Base-by-base conservation (phyloP, 2,329 filamentous ascomycete genomes). In the Rutstroemia sp. region DNA sequence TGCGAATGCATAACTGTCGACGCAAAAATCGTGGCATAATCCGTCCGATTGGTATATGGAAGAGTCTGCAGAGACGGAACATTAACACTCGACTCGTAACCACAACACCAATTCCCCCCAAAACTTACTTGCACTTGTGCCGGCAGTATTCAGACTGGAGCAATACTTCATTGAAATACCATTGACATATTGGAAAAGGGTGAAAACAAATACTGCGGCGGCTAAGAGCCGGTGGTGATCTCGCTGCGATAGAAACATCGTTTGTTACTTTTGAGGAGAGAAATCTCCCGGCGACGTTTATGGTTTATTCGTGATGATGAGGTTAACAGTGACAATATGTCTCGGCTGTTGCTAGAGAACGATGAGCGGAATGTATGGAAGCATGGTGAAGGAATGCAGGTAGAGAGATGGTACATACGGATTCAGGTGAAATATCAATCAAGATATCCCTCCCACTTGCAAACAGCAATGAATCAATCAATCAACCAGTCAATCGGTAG, bases 11-110 rank as follows among this genome's bases (percentile, higher is more conserved):
- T 77, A 87, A 16, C 75, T 37, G 19, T 67, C 65, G 25, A 71
- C 64, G 71, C 88, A 92, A 49, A 77, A 77, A 49, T 80, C 73
- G 50, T 75, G 72, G 68, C 88, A 92, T 12, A 83, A 77, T 30
- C 87, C 87, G 63, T 89, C 83, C 19, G 86, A 87, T 69, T 90
- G 86, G 59, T 72, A 86, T 61, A 77, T 78, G 59, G 76, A 79
- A 34, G 69, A 66, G 61, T 81, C 82, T 85, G 34, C 9, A 58
- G 14, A n/a, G 51, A 59, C 53, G 59, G 57, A 21, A 41, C 18
- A 52, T 58, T 39, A 58, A 21, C 7, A 46, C 21, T 23, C 21
- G 12, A 25, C n/a, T 14, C n/a, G 9, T 14, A 16, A 3, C 19
- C 12, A 46, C 42, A 23, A 46, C 12, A 14, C 12, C 12, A 14